Conservation (phyloP, 1,284 basidiomycete genomes). For the Puccinia novopanici region DNA sequence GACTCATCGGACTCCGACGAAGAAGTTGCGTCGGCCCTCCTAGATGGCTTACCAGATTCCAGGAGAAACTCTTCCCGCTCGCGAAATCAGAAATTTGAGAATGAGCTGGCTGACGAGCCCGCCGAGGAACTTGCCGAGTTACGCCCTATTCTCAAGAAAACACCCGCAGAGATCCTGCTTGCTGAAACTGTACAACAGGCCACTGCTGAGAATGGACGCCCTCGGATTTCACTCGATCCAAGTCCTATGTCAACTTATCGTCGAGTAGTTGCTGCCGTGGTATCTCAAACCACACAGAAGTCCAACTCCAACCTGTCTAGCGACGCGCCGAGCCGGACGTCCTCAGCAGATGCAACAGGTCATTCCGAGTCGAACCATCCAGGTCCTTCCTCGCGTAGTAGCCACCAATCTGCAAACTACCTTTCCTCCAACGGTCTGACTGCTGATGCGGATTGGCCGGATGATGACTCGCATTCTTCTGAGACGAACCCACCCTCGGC, state of each 20-base stretch:
- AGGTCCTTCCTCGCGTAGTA: not conserved
- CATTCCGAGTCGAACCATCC: conserved; percentile 3
- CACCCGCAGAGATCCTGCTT: conserved; percentile 10
- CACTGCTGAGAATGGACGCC: conserved; percentile 35
- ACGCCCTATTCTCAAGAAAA: conserved; percentile 46
- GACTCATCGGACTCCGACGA: conserved; percentile 38
- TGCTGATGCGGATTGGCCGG: not conserved
- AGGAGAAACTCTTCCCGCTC: conserved; percentile 19
- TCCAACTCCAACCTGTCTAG: not conserved
- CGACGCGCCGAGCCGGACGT: not conserved
- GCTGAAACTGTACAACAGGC: conserved; percentile 43
- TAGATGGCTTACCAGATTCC: not conserved
- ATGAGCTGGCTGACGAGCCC: not conserved
- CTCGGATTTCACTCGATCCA: conserved; percentile 38
- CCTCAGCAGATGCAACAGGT: not conserved
- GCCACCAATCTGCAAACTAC: not conserved
- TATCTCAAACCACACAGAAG: conserved; percentile 3
- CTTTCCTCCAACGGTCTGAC: not conserved
- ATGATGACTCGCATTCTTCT: not conserved
- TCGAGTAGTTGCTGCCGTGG: conserved; percentile 6
- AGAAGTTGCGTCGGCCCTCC: conserved; percentile 24
- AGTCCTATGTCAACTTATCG: not conserved
- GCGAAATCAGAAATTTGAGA: not conserved
- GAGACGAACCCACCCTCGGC: not conserved
- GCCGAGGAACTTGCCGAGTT: conserved; percentile 9